phyloP scores from a whole-genome alignment of 768 basidiomycete species.

The Cyathus striatus region DNA sequence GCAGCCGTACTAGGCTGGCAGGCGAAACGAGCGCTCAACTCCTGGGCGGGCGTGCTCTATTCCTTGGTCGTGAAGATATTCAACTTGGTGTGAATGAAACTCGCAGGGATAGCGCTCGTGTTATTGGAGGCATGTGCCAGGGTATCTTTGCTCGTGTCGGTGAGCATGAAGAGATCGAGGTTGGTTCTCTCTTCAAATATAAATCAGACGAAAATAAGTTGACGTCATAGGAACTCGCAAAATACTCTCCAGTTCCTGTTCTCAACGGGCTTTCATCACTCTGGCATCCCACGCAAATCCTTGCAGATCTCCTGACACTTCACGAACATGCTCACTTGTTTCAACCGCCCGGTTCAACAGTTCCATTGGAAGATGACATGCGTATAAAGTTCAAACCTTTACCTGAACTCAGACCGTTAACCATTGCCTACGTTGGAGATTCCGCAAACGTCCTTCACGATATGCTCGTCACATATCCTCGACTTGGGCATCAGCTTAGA shows the following conservation, averaged over 20 bases:
- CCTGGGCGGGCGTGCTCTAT: slow-evolving; percentile 87
- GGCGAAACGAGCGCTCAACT: slow-evolving; percentile 77
- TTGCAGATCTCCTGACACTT: slow-evolving; percentile 90
- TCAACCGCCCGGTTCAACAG: slow-evolving; percentile 8
- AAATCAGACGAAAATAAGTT: too few relatives aligned
- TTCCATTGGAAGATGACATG: slow-evolving; percentile 11
- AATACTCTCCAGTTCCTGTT: slow-evolving; percentile 91
- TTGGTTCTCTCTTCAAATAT: slow-evolving; percentile 28
- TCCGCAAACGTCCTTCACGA: slow-evolving; percentile 94
- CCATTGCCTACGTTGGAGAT: slow-evolving; percentile 91
- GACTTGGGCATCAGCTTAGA: slow-evolving; percentile 81
- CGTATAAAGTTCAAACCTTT: slow-evolving; percentile 20
- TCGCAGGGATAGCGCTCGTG: slow-evolving; percentile 75
- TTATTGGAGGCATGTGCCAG: slow-evolving; percentile 92
- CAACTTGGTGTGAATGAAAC: slow-evolving; percentile 96
- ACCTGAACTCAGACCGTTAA: slow-evolving; percentile 67
- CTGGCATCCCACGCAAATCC: slow-evolving; percentile 95
- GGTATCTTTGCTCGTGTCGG: slow-evolving; percentile 97
- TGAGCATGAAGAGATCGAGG: slow-evolving; percentile 90
- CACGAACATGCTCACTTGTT: slow-evolving; percentile 70
- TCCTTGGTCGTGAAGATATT: slow-evolving; percentile 86
- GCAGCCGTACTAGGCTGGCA: slow-evolving; percentile 85
- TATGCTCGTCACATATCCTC: slow-evolving; percentile 93
- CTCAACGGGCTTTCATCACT: slow-evolving; percentile 95
- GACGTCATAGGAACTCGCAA: slow-evolving; percentile 90